A percentile compares a stretch with the other conserved stretches of the same genome.
These are phyloP conservation scores for Acacia pycnantha DNA, from an alignment of 331 rosid species.

Conservation along the genomic window DNA sequence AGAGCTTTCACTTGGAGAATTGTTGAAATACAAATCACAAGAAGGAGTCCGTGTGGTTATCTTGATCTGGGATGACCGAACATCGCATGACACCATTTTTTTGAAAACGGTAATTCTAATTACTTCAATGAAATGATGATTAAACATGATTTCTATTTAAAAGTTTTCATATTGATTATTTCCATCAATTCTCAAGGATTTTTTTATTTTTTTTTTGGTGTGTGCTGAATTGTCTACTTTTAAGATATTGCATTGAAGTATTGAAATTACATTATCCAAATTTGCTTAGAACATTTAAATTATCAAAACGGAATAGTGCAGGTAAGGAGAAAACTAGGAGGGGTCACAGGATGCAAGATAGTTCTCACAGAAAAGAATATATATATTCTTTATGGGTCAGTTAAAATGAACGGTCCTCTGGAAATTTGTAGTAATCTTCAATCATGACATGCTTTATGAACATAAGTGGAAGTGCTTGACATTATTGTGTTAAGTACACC, in stretches of 20 bases:
- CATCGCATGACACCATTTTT: conserved; percentile 74
- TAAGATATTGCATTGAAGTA: neutral
- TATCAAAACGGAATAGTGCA: neutral
- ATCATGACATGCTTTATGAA: neutral
- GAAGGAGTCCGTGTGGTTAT: conserved; percentile 66
- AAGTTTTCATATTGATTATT: conserved; percentile 10
- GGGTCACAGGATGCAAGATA: neutral
- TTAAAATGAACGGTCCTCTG: neutral
- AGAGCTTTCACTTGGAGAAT: conserved; percentile 66
- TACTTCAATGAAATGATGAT: conserved; percentile 13
- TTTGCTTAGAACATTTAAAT: conserved; percentile 5
- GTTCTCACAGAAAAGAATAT: neutral
- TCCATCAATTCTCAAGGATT: conserved; percentile 8
- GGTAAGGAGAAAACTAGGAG: neutral
- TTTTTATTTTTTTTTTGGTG: neutral
- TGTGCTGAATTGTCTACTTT: neutral
- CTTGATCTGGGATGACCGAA: conserved; percentile 72
- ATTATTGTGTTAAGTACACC: neutral
- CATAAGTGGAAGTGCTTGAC: conserved; percentile 2
- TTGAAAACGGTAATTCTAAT: conserved; percentile 57
- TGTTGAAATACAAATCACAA: conserved; percentile 73
- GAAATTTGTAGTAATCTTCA: neutral
- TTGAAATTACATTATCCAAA: neutral
- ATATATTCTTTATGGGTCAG: neutral
- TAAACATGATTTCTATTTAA: neutral